phyloP scores from a whole-genome alignment of 2,329 filamentous ascomycete species.

The Hymenoscyphus albidus region DNA sequence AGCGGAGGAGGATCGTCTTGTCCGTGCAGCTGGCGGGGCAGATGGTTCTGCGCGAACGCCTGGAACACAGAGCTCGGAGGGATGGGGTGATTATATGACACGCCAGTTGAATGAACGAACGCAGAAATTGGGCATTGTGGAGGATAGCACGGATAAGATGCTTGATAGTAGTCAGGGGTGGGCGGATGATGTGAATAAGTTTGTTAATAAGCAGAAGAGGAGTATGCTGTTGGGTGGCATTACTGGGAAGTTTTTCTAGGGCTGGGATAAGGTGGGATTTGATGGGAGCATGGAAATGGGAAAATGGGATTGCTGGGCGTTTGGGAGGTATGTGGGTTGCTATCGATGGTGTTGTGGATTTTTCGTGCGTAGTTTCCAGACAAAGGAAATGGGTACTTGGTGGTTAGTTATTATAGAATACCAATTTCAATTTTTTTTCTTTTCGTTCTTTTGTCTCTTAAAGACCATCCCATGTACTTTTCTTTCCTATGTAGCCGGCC shows the following conservation, averaged over 20 bases:
- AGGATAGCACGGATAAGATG: conserved; percentile 78
- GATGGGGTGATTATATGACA: conserved; percentile 76
- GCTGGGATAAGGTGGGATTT: not conserved
- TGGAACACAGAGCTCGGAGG: conserved; percentile 45
- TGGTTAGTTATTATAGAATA: no score
- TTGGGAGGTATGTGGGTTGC: no score
- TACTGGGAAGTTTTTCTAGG: conserved; percentile 52
- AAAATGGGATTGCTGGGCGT: no score
- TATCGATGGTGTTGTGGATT: no score
- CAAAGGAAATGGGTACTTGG: no score
- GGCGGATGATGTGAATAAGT: conserved; percentile 86
- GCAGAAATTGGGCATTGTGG: conserved; percentile 77
- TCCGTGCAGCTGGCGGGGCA: conserved; percentile 36
- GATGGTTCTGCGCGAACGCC: conserved; percentile 32
- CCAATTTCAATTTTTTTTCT: no score
- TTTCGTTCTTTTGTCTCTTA: no score
- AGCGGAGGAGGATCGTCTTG: conserved; percentile 66
- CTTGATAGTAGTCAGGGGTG: conserved; percentile 78
- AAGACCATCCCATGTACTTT: no score
- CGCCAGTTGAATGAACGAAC: conserved; percentile 87
- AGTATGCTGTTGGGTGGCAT: conserved; percentile 71
- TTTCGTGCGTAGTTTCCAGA: no score
- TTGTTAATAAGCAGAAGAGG: conserved; percentile 80
- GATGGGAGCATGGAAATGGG: no score
- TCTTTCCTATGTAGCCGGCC: no score